phyloP scores from a whole-genome alignment of 352 stramenopile genomes.

The Pythium oligandrum region DNA sequence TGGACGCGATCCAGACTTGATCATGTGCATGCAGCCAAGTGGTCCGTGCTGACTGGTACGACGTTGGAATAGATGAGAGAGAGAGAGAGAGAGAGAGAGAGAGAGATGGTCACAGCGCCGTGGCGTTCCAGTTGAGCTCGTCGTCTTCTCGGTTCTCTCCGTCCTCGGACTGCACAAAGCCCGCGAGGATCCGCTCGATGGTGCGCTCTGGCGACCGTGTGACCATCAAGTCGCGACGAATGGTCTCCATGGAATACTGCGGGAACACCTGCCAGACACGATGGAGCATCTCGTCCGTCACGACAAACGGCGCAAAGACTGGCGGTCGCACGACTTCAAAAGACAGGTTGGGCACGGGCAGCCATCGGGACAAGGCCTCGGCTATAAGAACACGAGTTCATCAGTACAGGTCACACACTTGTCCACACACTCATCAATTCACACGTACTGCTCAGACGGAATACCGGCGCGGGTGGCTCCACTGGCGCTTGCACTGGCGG shows the following conservation, averaged over 20 bases:
- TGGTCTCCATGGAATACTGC: slow-evolving; percentile 54
- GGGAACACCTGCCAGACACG: slow-evolving; percentile 75
- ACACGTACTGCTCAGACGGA: slow-evolving; percentile 75
- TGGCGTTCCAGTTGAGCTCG: slow-evolving; percentile 10
- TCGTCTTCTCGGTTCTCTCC: slow-evolving; percentile 12
- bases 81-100: too few species aligned
- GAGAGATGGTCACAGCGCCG: neutral
- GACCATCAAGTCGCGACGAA: slow-evolving; percentile 42
- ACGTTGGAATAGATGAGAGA: too few species aligned
- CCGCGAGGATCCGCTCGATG: slow-evolving; percentile 68
- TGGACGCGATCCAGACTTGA: too few species aligned
- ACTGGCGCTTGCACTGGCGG: neutral
- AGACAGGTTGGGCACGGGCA: slow-evolving; percentile 68
- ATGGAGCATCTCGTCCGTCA: slow-evolving; percentile 67
- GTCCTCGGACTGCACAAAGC: slow-evolving; percentile 27
- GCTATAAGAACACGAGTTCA: slow-evolving; percentile 18
- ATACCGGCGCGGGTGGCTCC: slow-evolving; percentile 34
- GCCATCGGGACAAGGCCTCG: slow-evolving; percentile 60
- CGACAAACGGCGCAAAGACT: slow-evolving; percentile 27
- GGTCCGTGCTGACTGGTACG: too few species aligned
- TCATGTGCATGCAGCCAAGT: too few species aligned
- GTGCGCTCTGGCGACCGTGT: slow-evolving; percentile 63
- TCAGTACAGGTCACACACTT: neutral
- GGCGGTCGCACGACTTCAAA: slow-evolving; percentile 73
- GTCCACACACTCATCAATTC: neutral